Conservation (phyloP, 2,329 filamentous ascomycete genomes). For the Aureobasidium sp. region DNA sequence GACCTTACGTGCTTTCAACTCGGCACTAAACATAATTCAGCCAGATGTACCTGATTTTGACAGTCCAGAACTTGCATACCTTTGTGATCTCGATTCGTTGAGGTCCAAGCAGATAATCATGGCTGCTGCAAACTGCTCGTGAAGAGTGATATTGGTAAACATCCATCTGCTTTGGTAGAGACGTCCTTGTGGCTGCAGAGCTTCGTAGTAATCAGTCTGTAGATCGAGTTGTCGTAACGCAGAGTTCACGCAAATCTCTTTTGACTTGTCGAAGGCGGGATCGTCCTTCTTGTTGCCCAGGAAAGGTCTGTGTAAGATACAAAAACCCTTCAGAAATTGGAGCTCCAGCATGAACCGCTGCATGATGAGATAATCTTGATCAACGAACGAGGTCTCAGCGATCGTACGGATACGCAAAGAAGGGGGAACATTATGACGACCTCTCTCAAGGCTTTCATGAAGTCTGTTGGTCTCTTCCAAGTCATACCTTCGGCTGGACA, state of each 20-base stretch:
- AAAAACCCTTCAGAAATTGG: conserved; percentile 37
- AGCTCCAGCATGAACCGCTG: conserved; percentile 39
- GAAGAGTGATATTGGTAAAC: conserved; percentile 28
- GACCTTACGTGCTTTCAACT: neutral
- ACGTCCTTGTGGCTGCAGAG: conserved; percentile 31
- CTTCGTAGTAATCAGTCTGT: conserved; percentile 37
- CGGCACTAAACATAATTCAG: neutral
- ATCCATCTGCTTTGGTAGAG: conserved; percentile 32
- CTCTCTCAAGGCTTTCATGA: conserved; percentile 9
- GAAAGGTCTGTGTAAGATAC: conserved; percentile 42
- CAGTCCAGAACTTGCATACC: neutral
- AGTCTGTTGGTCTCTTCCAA: conserved; percentile 13
- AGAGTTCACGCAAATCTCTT: conserved; percentile 34
- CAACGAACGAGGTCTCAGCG: conserved; percentile 30
- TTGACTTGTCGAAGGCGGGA: conserved; percentile 32
- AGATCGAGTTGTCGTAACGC: conserved; percentile 36
- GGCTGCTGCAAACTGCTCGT: conserved; percentile 34
- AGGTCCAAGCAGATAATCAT: conserved; percentile 35
- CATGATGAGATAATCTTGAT: conserved; percentile 38
- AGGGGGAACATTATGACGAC: conserved; percentile 17
- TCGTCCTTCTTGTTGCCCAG: conserved; percentile 28
- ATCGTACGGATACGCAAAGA: conserved; percentile 20
- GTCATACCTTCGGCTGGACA: neutral
- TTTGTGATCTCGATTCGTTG: neutral
- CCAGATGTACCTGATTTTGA: neutral